Evolutionary conservation across 768 basidiomycete species (phyloP).

Genomic region (Polyporus arcularius): DNA sequence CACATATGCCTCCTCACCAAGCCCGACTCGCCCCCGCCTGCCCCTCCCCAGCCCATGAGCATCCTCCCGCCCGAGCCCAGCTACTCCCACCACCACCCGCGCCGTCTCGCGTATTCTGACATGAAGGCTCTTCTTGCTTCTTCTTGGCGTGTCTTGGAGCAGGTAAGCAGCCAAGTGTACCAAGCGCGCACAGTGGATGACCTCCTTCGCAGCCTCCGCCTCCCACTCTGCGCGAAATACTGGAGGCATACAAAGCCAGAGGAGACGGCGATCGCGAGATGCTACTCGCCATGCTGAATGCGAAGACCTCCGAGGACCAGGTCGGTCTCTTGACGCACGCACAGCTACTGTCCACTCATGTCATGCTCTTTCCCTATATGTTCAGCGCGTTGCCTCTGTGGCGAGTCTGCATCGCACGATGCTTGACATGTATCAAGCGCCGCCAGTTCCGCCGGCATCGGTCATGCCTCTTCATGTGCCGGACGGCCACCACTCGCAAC

Average conservation of each 20-base stretch:
- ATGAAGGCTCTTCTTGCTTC: slow-evolving; percentile 40
- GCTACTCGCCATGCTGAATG: slow-evolving; percentile 87
- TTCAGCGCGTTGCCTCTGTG: slow-evolving; percentile 69
- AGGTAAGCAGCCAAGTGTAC: slow-evolving; percentile 33
- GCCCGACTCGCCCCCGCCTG: slow-evolving; percentile 3
- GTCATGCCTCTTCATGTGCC: slow-evolving; percentile 18
- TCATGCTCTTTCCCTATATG: slow-evolving; percentile 1
- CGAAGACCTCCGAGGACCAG: slow-evolving; percentile 93
- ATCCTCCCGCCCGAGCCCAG: slow-evolving; percentile 17
- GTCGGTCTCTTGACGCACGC: slow-evolving; percentile 37
- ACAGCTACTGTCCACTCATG: slow-evolving; percentile 7
- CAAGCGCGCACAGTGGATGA: neutral
- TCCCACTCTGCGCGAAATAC: slow-evolving; percentile 81
- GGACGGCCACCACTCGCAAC: slow-evolving; percentile 9
- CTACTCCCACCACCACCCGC: slow-evolving; percentile 8
- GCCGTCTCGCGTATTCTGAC: slow-evolving; percentile 21
- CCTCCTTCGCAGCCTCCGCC: slow-evolving; percentile 62
- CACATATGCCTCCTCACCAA: slow-evolving; percentile 20
- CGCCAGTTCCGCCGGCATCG: slow-evolving; percentile 16
- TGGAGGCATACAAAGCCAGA: slow-evolving; percentile 79
- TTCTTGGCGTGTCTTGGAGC: slow-evolving; percentile 48
- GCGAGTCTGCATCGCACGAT: slow-evolving; percentile 71
- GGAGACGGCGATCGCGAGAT: slow-evolving; percentile 94
- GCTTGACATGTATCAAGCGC: slow-evolving; percentile 54
- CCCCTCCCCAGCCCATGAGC: slow-evolving; percentile 27